Percentiles rank a stretch among this genome's conserved stretches.
phyloP scores from a whole-genome alignment of 2,329 filamentous ascomycete genomes.

The Xylariaceae sp. region DNA sequence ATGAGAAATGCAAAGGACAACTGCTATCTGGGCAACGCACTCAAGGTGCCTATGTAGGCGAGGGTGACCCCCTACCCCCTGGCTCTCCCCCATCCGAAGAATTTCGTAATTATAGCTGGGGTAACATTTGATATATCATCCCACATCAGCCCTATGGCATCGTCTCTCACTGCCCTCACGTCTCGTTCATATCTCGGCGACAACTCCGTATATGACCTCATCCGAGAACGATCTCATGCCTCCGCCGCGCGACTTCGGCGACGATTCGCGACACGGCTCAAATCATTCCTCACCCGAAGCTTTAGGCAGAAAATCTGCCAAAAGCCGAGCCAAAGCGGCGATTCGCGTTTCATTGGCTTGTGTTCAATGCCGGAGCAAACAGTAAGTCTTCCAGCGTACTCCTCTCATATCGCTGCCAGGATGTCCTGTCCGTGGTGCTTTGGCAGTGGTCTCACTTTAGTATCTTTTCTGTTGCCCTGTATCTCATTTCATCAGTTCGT shows the following conservation, averaged over 20 bases:
- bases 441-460: neutral
- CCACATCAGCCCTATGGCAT: constrained; percentile 7
- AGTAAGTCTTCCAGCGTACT: constrained; percentile 24
- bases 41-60: neutral
- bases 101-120: neutral
- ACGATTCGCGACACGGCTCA: constrained; percentile 20
- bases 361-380: constrained; percentile 50
- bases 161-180: neutral
- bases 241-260: constrained; percentile 4
- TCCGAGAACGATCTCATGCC: neutral
- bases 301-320: constrained; percentile 21
- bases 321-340: constrained; percentile 30
- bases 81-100: no score
- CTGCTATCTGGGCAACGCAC: no score
- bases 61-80: constrained; percentile 2
- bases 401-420: no score
- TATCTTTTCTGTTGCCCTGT: neutral
- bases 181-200: neutral
- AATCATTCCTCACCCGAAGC: constrained; percentile 24
- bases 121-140: constrained; percentile 13
- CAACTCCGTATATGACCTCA: neutral
- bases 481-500: neutral
- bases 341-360: constrained; percentile 43
- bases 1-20: no score
- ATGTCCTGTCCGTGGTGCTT: no score